These are phyloP conservation scores for Cyberlindnera bimundalis DNA, from an alignment of 805 yeast species.

Conservation along the genomic window DNA sequence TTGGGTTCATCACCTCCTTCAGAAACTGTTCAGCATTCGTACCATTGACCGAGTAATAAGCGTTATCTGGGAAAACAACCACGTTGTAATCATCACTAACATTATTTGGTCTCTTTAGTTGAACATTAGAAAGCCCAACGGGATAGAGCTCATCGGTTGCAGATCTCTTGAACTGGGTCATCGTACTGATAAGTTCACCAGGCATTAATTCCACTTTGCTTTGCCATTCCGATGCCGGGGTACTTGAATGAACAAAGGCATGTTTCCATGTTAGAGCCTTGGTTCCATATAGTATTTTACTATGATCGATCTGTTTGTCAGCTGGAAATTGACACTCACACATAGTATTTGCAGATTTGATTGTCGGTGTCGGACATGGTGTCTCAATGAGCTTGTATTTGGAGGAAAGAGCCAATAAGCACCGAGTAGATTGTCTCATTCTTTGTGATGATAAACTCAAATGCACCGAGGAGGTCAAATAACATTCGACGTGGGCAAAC, in stretches of 20 bases:
- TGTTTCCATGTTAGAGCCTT: conserved; percentile 54
- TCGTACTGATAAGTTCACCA: conserved; percentile 39
- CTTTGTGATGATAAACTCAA: too few species aligned
- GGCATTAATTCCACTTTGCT: conserved; percentile 47
- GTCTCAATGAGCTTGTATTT: conserved; percentile 19
- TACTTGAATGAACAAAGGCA: conserved; percentile 48
- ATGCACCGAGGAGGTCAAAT: too few species aligned
- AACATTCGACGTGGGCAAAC: too few species aligned
- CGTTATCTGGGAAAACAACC: conserved; percentile 53
- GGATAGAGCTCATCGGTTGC: conserved; percentile 45
- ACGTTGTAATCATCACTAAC: conserved; percentile 25
- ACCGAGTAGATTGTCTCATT: conserved; percentile 16
- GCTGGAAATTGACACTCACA: conserved; percentile 47
- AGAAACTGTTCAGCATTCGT: conserved; percentile 35
- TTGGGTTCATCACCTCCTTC: conserved; percentile 38
- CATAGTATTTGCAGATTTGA: conserved; percentile 33
- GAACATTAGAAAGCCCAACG: conserved; percentile 45
- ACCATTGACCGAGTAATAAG: conserved; percentile 26
- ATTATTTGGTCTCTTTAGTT: conserved; percentile 23
- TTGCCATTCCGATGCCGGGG: conserved; percentile 33
- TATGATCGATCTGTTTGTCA: conserved; percentile 39
- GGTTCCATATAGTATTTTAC: conserved; percentile 43
- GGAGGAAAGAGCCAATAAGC: conserved; percentile 11
- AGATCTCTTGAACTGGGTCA: conserved; percentile 33
- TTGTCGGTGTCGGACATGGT: conserved; percentile 18